Percentiles rank a stretch among this genome's conserved stretches.
Evolutionary conservation across 192 early-diverging fungal genomes (phyloP).

Genomic region (Haplosporangium gracile): DNA sequence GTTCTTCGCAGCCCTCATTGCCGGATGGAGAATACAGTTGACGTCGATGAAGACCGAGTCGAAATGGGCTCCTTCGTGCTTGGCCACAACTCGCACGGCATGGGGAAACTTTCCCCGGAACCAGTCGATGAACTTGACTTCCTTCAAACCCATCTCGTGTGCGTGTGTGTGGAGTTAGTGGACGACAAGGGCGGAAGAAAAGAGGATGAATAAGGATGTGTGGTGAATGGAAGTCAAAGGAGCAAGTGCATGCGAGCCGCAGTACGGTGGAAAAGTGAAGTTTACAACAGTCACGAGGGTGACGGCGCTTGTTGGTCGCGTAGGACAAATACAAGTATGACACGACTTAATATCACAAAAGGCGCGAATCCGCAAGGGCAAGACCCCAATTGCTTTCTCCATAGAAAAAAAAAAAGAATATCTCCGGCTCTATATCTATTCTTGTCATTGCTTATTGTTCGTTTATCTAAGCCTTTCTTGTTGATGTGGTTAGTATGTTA

Average conservation of each 20-base stretch:
- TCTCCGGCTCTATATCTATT: not conserved
- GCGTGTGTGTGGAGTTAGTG: not conserved
- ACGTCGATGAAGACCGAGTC: conserved; percentile 58
- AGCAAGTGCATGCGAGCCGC: not conserved
- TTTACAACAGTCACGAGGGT: not conserved
- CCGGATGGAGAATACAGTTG: conserved; percentile 51
- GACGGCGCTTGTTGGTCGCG: no score
- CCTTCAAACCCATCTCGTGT: conserved; percentile 54
- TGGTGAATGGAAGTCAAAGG: not conserved
- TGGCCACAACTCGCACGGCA: conserved; percentile 3
- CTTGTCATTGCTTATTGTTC: not conserved
- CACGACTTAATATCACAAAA: no score
- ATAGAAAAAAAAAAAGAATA: no score
- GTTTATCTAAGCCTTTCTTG: not conserved
- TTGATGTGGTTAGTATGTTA: not conserved
- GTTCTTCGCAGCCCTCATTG: conserved; percentile 43
- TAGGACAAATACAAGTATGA: no score
- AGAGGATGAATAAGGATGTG: not conserved
- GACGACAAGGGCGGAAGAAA: not conserved
- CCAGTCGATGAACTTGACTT: conserved; percentile 57
- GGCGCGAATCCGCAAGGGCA: no score
- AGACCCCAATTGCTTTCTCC: not conserved
- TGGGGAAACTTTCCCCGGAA: conserved; percentile 34
- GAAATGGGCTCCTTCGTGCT: conserved; percentile 28
- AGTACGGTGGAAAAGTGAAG: not conserved